Evolutionary conservation across 169 alveolate species (phyloP).

Genomic region (Cryptosporidium bovis): DNA sequence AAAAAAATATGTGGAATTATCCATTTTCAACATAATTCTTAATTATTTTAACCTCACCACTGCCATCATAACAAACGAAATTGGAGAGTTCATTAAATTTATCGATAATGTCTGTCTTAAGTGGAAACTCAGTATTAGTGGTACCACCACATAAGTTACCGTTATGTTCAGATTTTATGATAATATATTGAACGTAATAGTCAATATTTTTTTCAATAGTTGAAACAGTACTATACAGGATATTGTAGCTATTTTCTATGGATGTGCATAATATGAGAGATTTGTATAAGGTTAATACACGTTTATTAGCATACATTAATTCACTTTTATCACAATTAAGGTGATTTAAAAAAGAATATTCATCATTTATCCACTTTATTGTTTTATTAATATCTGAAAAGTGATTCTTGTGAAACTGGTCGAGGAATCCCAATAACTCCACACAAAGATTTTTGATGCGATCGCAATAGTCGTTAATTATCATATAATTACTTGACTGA

Average conservation of each 20-base stretch:
- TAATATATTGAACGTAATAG: slow-evolving; percentile 3
- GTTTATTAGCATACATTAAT: background rate
- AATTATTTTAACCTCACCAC: background rate
- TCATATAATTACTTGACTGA: slow-evolving; percentile 20
- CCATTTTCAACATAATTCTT: background rate
- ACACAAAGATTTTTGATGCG: slow-evolving; percentile 20
- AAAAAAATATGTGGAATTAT: too few species aligned
- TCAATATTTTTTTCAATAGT: slow-evolving; percentile 18
- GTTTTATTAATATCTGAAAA: slow-evolving; percentile 18
- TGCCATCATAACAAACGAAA: background rate
- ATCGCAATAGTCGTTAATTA: slow-evolving; percentile 7
- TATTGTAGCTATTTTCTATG: slow-evolving; percentile 1
- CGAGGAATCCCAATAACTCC: slow-evolving; percentile 8
- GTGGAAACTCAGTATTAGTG: background rate
- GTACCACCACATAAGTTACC: background rate
- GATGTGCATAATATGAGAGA: slow-evolving; percentile 26
- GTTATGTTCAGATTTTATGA: background rate
- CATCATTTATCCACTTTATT: slow-evolving; percentile 67
- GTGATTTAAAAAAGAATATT: slow-evolving; percentile 38
- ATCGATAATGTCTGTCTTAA: background rate
- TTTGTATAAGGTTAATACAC: slow-evolving; percentile 27
- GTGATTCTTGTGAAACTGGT: slow-evolving; percentile 2
- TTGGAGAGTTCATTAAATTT: background rate
- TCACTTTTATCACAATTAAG: slow-evolving; percentile 17
- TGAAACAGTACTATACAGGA: background rate